These are phyloP conservation scores for Leccinum variabile DNA, from an alignment of 1,284 basidiomycete genomes.

Conservation along the genomic window DNA sequence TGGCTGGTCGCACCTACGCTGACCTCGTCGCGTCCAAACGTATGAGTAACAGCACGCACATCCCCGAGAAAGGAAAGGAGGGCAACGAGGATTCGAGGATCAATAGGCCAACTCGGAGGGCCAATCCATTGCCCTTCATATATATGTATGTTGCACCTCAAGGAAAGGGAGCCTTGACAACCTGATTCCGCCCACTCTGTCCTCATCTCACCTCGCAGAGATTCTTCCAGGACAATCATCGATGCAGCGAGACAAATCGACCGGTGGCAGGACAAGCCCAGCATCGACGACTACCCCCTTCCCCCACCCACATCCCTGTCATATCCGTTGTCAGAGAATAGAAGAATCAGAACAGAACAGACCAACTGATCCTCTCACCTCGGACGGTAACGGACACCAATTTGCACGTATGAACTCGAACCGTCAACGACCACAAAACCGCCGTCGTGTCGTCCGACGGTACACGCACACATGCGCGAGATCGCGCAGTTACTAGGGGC, in stretches of 20 bases:
- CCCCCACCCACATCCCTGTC: background rate
- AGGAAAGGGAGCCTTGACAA: no score
- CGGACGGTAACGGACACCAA: background rate
- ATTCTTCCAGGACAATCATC: background rate
- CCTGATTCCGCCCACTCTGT: no score
- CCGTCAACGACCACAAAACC: background rate
- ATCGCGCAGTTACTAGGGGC: no score
- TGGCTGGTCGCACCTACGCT: background rate
- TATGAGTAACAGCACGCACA: background rate
- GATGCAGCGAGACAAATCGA: no score
- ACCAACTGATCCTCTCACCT: background rate
- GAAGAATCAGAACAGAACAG: background rate
- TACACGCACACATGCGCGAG: background rate
- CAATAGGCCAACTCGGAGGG: no score
- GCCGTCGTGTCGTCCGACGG: background rate
- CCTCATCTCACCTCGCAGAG: no score
- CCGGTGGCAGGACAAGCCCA: background rate
- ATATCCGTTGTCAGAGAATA: background rate
- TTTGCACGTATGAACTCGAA: background rate
- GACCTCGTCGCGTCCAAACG: slow-evolving; percentile 12
- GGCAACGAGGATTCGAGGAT: no score
- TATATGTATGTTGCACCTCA: no score
- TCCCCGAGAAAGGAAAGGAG: no score
- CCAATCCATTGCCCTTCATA: no score
- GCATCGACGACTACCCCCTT: background rate